Evolutionary conservation across 2,329 filamentous ascomycete genomes (phyloP), one percentile per base, ranked within the genome.

Genomic region (Amylocarpus encephaloides): DNA sequence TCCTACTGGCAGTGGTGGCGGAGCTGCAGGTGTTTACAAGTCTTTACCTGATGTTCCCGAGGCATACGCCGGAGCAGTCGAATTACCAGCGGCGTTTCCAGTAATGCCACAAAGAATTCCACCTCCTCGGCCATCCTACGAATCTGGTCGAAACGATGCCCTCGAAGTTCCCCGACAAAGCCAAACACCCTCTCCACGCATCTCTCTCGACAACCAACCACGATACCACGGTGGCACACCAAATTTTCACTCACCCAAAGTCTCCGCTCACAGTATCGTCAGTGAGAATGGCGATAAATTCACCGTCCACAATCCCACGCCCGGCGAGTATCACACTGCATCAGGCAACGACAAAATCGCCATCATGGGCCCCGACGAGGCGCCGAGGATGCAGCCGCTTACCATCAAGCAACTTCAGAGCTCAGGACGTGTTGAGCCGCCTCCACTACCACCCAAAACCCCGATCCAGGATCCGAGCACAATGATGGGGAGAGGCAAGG

Each of bases 401-500:
- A n/a, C 36, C 7, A 33, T 38, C 39, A 49, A 36, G 40, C 42
- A 49, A 26, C 43, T 50, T 7, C 49, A 35, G 41, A 40, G 35
- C 9, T 46, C 56, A 60, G 44, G 64, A 15, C 54, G 59, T 41
- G 56, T 78, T 22, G 78, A 78, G 51, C 82, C 86, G 3, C 87
- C 87, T 5, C 86, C 86, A 0, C 64, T 89, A 33, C 87, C 87
- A 13, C 87, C 87, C 9, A 91, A 92, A 67, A 89, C 84, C 1
- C 86, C 86, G 0, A 75, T 90, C 3, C 79, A 77, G 0, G 82
- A 80, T 51, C 72, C 57, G 54, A 46, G 64, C 62, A 38, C 46
- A 13, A 48, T 48, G 19, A 43, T 48, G 2, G 55, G 58, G 5
- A 53, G 58, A 26, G 56, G 39, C 59, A 67, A 55, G 41, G 49